phyloP scores from a whole-genome alignment of 2,329 filamentous ascomycete species.

The Colletotrichum theobromicola region DNA sequence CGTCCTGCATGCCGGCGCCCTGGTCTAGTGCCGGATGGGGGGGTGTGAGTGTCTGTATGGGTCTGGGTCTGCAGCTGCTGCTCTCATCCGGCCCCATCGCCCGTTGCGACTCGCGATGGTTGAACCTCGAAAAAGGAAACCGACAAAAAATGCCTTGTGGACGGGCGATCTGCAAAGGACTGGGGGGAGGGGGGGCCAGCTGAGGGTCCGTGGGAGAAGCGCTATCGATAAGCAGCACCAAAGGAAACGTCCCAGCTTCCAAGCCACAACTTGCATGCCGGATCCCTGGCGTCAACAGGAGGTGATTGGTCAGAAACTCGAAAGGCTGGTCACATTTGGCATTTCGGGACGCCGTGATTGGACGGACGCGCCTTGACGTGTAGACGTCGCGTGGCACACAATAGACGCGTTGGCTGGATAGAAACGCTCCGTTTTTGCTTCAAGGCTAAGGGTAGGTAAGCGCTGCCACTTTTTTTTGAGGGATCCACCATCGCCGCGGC shows the following conservation, averaged over 20 bases:
- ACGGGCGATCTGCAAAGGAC: slow-evolving; percentile 2
- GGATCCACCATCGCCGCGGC: neutral
- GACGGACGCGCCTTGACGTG: neutral
- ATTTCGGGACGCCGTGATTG: neutral
- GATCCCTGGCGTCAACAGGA: neutral
- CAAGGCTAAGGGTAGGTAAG: neutral
- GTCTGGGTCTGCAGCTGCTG: neutral
- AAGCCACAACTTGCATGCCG: neutral
- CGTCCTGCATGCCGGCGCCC: neutral
- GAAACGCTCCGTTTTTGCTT: neutral
- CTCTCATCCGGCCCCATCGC: slow-evolving; percentile 3
- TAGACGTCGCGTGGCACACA: neutral
- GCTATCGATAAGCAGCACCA: slow-evolving; percentile 17
- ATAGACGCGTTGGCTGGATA: neutral
- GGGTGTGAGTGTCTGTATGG: neutral
- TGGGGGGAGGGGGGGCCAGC: neutral
- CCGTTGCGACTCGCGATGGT: neutral
- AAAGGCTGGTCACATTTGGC: neutral
- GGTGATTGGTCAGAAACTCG: neutral
- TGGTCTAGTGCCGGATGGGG: neutral
- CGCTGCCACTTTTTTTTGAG: neutral
- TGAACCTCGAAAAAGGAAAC: neutral
- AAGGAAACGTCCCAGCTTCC: neutral
- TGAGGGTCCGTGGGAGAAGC: slow-evolving; percentile 5
- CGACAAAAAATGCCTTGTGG: neutral